Evolutionary conservation across 768 basidiomycete species (phyloP), one percentile per base, ranked within the genome.

Genomic region (Mycena rosella): DNA sequence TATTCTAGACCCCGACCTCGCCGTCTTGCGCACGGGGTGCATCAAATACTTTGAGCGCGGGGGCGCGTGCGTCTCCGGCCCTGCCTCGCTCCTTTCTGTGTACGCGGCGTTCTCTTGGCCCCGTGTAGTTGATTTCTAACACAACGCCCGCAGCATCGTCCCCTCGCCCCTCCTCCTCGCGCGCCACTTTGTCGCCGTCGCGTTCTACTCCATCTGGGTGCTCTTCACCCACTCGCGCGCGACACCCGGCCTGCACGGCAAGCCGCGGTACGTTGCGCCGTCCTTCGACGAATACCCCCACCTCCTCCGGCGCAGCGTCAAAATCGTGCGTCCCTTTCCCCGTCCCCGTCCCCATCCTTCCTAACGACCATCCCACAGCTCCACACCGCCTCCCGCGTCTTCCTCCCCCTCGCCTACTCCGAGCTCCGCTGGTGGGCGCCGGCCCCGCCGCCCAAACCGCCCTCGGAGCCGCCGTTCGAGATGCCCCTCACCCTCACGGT

Each of bases 41-140:
- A 96, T 99, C 86, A 94, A 94, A 75, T 99, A 99, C 80, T 96
- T 99, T 72, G 95, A 96, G 75, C 85, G 88, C 6, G 97, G 97
- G 11, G 97, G 97, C 1, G 89, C 94, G 72, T 94, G 94, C 71
- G 77, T 98, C 60, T 84, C 87, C 49, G 97, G 92, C 0, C 97
- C 97, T 0, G 95, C 98, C 14, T 91, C 91, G 5, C 86, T 99
- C 5, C 88, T 99, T 8, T 89, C 96, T 18, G 96, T 89, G 95
- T 96, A 75, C 69, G 89, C 79, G 5, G 14, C 5, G 11, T 13
- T 34, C 57, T 30, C 20, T 22, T 45, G 6, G 34, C 29, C 26
- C 42, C n/a, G 6, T 44, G 20, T 29, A 22, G 22, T 36, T 30
- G 15, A 24, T 32, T 20, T 45, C 42, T 67, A 60, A 63, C 29